These are phyloP conservation scores for Venturiaceae sp. DNA, from an alignment of 2,329 filamentous ascomycete species.

Conservation along the genomic window DNA sequence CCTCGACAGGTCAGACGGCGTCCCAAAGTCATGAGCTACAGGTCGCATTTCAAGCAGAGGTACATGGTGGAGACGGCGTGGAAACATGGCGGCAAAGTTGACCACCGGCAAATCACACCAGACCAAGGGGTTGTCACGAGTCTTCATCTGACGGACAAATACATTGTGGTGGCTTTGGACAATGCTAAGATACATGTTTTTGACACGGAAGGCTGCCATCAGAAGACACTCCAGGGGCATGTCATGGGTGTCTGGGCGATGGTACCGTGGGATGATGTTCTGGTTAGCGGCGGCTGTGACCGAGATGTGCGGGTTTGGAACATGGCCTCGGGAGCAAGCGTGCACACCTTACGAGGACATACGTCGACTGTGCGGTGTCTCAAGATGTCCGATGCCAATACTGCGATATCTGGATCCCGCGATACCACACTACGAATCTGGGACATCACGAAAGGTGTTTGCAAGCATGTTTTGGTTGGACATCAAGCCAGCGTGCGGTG, in stretches of 20 bases:
- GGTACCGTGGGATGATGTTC: conserved; percentile 92
- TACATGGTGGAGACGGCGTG: conserved; percentile 97
- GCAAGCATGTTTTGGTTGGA: conserved; percentile 83
- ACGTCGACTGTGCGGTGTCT: conserved; percentile 94
- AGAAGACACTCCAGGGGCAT: conserved; percentile 86
- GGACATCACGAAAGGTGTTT: conserved; percentile 83
- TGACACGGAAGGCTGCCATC: conserved; percentile 77
- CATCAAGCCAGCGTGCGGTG: conserved; percentile 94
- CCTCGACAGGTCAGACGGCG: conserved; percentile 26
- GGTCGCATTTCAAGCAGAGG: conserved; percentile 94
- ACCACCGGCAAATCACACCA: conserved; percentile 81
- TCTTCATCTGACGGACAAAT: conserved; percentile 84
- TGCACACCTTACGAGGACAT: conserved; percentile 82
- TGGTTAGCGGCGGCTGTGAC: conserved; percentile 95
- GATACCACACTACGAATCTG: conserved; percentile 93
- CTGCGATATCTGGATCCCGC: conserved; percentile 90
- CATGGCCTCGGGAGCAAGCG: conserved; percentile 67
- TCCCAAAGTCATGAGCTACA: conserved; percentile 70
- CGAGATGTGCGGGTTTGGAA: conserved; percentile 96
- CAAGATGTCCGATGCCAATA: conserved; percentile 92
- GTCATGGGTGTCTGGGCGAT: conserved; percentile 99
- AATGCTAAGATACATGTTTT: conserved; percentile 99
- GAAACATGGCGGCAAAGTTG: conserved; percentile 81
- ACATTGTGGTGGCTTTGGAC: conserved; percentile 94
- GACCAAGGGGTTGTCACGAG: conserved; percentile 97